phyloP scores from a whole-genome alignment of 1,284 basidiomycete genomes.

The Schizophyllum commune region DNA sequence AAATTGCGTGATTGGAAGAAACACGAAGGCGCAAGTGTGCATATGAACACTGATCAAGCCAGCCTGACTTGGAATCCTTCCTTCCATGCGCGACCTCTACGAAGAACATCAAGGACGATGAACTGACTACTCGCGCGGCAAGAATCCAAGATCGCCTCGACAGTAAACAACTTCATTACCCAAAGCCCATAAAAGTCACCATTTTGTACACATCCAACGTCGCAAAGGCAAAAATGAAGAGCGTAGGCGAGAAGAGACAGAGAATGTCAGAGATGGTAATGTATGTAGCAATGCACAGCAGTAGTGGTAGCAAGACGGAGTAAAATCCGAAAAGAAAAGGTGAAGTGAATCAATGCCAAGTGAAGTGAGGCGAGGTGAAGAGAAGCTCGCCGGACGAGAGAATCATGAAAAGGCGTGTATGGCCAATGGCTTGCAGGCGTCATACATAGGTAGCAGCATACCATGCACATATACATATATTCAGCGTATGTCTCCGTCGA shows the following conservation, averaged over 20 bases:
- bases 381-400: too few species aligned
- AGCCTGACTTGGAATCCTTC: too few species aligned
- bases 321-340: too few species aligned
- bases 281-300: not conserved
- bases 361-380: too few species aligned
- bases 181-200: not conserved
- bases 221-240: not conserved
- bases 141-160: not conserved
- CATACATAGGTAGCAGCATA: not conserved
- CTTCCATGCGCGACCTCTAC: too few species aligned
- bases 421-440: too few species aligned
- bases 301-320: not conserved
- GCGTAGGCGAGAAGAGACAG: not conserved
- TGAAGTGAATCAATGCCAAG: too few species aligned
- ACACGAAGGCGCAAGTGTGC: too few species aligned
- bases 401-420: not conserved
- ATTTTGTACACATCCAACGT: not conserved
- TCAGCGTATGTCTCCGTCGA: not conserved
- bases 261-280: not conserved
- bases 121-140: too few species aligned
- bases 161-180: not conserved
- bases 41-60: too few species aligned
- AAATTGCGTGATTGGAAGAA: too few species aligned
- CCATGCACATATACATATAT: not conserved
- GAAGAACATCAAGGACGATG: too few species aligned